Percentiles rank a stretch among this genome's conserved stretches.
phyloP scores from a whole-genome alignment of 2,329 filamentous ascomycete species.

The Trichophyton benhamiae region DNA sequence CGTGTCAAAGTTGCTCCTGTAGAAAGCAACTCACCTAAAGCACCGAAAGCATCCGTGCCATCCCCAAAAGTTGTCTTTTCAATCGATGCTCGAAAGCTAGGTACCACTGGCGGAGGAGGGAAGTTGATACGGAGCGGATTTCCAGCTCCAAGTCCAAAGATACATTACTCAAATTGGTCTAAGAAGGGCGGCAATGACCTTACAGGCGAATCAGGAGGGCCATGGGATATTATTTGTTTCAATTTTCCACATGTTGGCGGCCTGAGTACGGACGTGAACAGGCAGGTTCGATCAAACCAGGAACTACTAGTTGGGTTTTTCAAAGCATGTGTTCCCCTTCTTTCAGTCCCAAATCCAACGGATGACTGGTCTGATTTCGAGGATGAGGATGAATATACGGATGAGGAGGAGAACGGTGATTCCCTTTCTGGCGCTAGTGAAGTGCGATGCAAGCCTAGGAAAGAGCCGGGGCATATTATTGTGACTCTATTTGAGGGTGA shows the following conservation, averaged over 20 bases:
- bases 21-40: neutral
- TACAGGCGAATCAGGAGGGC: constrained; percentile 19
- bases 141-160: constrained; percentile 6
- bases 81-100: constrained; percentile 34
- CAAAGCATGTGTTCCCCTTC: constrained; percentile 31
- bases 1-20: neutral
- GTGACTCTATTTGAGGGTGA: constrained; percentile 87
- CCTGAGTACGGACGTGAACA: constrained; percentile 80
- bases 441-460: constrained; percentile 11
- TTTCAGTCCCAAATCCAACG: constrained; percentile 21
- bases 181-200: neutral
- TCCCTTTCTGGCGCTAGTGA: constrained; percentile 15
- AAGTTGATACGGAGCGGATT: constrained; percentile 35
- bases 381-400: neutral
- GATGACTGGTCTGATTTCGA: constrained; percentile 15
- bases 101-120: constrained; percentile 23
- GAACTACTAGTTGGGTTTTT: constrained; percentile 40
- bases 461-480: constrained; percentile 47
- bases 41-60: neutral
- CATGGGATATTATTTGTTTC: constrained; percentile 74
- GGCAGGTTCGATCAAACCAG: constrained; percentile 88
- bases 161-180: neutral
- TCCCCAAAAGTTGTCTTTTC: constrained; percentile 29
- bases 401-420: constrained; percentile 11
- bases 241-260: constrained; percentile 97